Evolutionary conservation across 345 rosid genomes (phyloP).

Genomic region (Brassica nigra): DNA sequence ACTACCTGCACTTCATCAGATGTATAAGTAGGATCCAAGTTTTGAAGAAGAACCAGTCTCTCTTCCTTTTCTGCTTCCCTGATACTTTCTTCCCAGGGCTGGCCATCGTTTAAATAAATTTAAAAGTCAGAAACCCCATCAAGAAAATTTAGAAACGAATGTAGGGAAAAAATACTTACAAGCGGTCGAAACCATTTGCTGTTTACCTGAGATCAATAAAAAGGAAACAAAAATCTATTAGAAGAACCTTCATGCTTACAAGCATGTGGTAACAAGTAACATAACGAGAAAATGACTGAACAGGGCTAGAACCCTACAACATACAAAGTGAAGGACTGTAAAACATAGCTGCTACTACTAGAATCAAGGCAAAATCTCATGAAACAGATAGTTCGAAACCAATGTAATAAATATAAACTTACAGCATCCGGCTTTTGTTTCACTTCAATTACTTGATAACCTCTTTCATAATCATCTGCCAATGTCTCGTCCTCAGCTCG

Average conservation of each 20-base stretch:
- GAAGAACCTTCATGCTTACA: conserved; percentile 22
- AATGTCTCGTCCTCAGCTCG: conserved; percentile 38
- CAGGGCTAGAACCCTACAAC: conserved; percentile 12
- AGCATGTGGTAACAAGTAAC: conserved; percentile 1
- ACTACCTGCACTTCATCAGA: conserved; percentile 76
- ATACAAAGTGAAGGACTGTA: conserved; percentile 31
- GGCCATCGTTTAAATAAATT: conserved; percentile 23
- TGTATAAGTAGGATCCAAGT: conserved; percentile 71
- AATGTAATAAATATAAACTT: conserved; percentile 47
- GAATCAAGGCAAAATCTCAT: conserved; percentile 46
- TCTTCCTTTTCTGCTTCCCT: conserved; percentile 52
- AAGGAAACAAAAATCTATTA: conserved; percentile 34
- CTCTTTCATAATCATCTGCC: conserved; percentile 36
- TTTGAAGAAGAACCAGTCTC: conserved; percentile 67
- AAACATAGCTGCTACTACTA: conserved; percentile 11
- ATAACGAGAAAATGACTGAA: conserved; percentile 1
- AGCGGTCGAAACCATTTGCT: conserved; percentile 72
- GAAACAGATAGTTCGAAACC: conserved; percentile 4
- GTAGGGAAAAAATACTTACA: conserved; percentile 55
- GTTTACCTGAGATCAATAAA: conserved; percentile 60
- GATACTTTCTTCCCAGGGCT: conserved; percentile 84
- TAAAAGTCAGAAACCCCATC: background rate
- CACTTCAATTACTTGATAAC: conserved; percentile 46
- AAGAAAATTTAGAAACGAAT: background rate
- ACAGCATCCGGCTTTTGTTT: conserved; percentile 54